Evolutionary conservation across 441 rosid genomes (phyloP).

Genomic region (Erodium texanum): DNA sequence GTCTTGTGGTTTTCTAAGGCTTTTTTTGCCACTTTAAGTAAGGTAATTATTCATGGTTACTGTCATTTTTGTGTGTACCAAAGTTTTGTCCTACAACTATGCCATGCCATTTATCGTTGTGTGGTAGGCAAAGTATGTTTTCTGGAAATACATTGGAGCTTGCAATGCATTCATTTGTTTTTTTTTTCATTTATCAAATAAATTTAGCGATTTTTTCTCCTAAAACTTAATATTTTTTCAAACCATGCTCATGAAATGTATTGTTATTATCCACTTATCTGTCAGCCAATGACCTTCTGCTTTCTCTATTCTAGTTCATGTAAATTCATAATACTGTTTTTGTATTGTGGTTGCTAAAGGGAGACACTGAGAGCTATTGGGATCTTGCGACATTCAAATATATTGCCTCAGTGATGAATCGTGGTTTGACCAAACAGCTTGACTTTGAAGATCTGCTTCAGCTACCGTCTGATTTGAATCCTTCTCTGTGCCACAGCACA

Average conservation of each 20-base stretch:
- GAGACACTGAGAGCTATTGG: constrained; percentile 41
- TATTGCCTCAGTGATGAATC: constrained; percentile 52
- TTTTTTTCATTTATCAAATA: constrained; percentile 1
- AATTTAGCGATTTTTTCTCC: background rate
- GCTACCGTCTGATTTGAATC: constrained; percentile 73
- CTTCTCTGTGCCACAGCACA: constrained; percentile 56
- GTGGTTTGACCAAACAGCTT: constrained; percentile 66
- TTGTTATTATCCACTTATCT: background rate
- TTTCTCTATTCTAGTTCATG: constrained; percentile 4
- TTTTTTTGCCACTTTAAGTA: too few relatives aligned
- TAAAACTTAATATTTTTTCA: background rate
- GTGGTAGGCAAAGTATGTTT: background rate
- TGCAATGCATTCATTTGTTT: background rate
- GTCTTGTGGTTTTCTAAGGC: background rate
- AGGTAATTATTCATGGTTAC: too few relatives aligned
- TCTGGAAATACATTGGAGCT: background rate
- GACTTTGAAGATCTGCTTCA: constrained; percentile 72
- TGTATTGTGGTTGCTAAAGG: constrained; percentile 30
- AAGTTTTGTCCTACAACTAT: too few relatives aligned
- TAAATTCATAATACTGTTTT: constrained; percentile 4
- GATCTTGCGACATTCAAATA: constrained; percentile 54
- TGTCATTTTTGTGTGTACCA: too few relatives aligned
- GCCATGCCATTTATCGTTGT: background rate
- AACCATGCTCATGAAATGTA: background rate
- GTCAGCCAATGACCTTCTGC: background rate